Evolutionary conservation across 2,329 filamentous ascomycete species (phyloP), one percentile per base, ranked within the genome.

Genomic region (Talaromyces rugulosus): DNA sequence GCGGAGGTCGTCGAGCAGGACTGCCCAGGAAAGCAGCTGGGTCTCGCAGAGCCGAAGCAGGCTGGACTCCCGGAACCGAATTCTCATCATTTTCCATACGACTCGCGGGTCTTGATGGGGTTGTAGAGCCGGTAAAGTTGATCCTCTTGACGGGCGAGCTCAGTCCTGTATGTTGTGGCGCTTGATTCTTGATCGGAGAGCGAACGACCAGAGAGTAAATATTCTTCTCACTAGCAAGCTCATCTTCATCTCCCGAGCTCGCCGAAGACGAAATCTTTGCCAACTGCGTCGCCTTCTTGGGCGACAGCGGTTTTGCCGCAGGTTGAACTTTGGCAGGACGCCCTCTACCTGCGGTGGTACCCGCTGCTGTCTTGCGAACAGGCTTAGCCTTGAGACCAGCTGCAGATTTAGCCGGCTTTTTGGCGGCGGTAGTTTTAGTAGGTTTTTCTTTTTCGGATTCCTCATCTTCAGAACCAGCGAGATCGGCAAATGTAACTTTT

Each of bases 281-380:
- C 42, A 81, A 69, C 64, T 81, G 79, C 7, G 75, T 80, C 33
- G 76, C 72, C 65, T 81, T 82, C 71, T 81, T 82, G 1, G 80
- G 80, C 12, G 79, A 81, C 31, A 82, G 68, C 18, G 78, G 78
- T 61, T 79, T 71, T 9, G 65, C 63, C 72, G 62, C 71, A 72
- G n/a, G 69, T 62, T 60, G 72, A 67, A 58, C 16, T 30, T 60
- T 64, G 4, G 75, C 70, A 28, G 73, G 71, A 65, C 71, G 70
- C n/a, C 70, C 74, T 34, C 69, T 69, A 5, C 64, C 66, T 28
- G 68, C 57, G 2, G 69, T 69, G 9, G 23, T 23, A 23, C 23
- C 70, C 65, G 8, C 23, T 23, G 71, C 66, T 60, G 74, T 66
- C 61, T 78, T 80, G n/a, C 80, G 78, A 57, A 81, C 73, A 1